phyloP scores from a whole-genome alignment of 2,329 filamentous ascomycete genomes.

The Phaeosphaeriaceae sp. region DNA sequence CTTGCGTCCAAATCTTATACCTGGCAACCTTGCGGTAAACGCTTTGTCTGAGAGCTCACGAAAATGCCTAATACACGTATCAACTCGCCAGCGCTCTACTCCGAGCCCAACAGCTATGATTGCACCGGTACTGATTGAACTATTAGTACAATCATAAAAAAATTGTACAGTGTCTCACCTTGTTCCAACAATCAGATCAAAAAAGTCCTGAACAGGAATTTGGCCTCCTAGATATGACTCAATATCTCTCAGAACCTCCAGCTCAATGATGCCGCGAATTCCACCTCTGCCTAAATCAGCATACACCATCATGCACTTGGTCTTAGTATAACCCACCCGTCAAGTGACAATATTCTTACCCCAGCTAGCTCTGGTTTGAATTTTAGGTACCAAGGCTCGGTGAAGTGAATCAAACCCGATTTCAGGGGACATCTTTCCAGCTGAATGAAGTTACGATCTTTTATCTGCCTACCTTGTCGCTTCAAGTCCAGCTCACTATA shows the following conservation, averaged over 20 bases:
- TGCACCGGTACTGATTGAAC: constrained; percentile 50
- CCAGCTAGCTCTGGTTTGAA: constrained; percentile 47
- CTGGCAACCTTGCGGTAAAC: constrained; percentile 38
- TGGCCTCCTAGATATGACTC: constrained; percentile 48
- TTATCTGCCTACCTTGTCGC: neutral
- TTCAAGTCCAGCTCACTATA: constrained; percentile 39
- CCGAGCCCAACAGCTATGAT: constrained; percentile 53
- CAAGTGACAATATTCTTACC: constrained; percentile 49
- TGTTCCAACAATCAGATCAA: constrained; percentile 54
- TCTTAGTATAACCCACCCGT: constrained; percentile 45
- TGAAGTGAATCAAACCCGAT: constrained; percentile 12
- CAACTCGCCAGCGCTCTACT: constrained; percentile 47
- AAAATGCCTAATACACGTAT: constrained; percentile 50
- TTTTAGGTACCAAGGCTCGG: constrained; percentile 24
- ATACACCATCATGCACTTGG: too few species aligned
- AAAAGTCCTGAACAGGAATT: constrained; percentile 54
- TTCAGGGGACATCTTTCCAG: constrained; percentile 47
- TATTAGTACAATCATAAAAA: too few species aligned
- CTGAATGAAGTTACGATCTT: too few species aligned
- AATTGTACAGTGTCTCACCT: constrained; percentile 11
- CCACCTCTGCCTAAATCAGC: constrained; percentile 56
- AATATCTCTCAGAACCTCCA: constrained; percentile 52
- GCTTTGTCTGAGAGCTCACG: constrained; percentile 47
- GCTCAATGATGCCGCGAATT: constrained; percentile 54
- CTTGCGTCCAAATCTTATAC: constrained; percentile 12